phyloP scores from a whole-genome alignment of 2,329 filamentous ascomycete genomes.

The Bipolaris zeicola region DNA sequence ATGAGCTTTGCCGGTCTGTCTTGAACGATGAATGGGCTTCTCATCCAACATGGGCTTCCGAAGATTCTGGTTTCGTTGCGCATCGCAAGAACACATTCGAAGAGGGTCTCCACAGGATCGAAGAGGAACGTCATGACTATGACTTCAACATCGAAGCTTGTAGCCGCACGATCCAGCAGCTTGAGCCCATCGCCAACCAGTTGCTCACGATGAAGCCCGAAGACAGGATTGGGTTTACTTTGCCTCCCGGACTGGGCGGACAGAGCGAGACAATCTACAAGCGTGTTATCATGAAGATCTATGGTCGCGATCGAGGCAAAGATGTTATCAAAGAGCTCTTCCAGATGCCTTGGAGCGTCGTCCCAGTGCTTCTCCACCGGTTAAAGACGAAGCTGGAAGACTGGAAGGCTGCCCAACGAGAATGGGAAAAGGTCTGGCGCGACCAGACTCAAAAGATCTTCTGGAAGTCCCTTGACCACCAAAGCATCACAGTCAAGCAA shows the following conservation, averaged over 20 bases:
- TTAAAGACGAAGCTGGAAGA: conserved; percentile 97
- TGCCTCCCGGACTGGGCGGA: conserved; percentile 83
- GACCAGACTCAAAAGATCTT: conserved; percentile 94
- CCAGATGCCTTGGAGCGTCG: conserved; percentile 78
- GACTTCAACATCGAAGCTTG: conserved; percentile 98
- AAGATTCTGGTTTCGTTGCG: conserved; percentile 96
- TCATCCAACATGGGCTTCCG: conserved; percentile 97
- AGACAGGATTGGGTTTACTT: conserved; percentile 75
- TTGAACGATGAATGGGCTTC: conserved; percentile 98
- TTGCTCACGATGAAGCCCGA: conserved; percentile 76
- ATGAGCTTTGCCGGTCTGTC: conserved; percentile 91
- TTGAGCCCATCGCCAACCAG: conserved; percentile 92
- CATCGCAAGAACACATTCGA: conserved; percentile 97
- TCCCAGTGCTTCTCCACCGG: conserved; percentile 84
- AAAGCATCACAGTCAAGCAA: conserved; percentile 87
- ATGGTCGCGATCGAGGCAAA: conserved; percentile 80
- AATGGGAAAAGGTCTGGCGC: conserved; percentile 99
- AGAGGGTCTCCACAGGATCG: conserved; percentile 91
- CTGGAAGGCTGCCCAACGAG: conserved; percentile 94
- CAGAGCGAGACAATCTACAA: conserved; percentile 97
- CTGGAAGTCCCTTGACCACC: conserved; percentile 94
- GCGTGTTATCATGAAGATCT: conserved; percentile 96
- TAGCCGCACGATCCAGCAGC: conserved; percentile 89
- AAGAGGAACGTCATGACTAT: conserved; percentile 98
- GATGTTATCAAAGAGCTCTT: conserved; percentile 90